Base-by-base conservation (phyloP, 1,139 yeast genomes). In the Taphrina wiesneri region DNA sequence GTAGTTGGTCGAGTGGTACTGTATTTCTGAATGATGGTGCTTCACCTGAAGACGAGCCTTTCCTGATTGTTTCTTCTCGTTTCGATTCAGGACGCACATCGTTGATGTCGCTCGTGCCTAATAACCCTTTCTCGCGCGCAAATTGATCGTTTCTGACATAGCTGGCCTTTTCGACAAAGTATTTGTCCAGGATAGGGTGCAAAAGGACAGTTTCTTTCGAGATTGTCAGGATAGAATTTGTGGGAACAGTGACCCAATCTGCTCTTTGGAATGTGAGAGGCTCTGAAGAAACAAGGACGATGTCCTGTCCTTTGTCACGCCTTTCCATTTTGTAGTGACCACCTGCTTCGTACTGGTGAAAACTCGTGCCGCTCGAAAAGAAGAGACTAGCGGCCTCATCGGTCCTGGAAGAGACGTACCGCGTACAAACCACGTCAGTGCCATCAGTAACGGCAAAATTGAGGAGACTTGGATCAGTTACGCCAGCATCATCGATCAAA, bases 391-490 rank as follows among this genome's bases (percentile, higher is more conserved):
- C 98, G 0, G 98, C 98, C 77, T 92, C 98, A 74, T 93, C 97
- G 0, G 90, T 87, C 72, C 83, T 84, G 5, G 97, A 90, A 0
- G 96, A 88, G 67, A 93, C 87, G 74, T 93, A 93, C 63, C 99
- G 80, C 23, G 96, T 86, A 1, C 90, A 91, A 11, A 92, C 95
- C 7, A 92, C 90, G n/a, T 89, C 82, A 62, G 84, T 83, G 9
- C 98, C 98, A 75, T 93, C 98, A 0, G 98, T 92, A 7, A 92
- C 91, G 0, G 99, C 99, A 76, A 93, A 90, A 75, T 93, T 93
- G 71, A 93, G 79, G 69, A 93, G 78, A 15, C 96, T 89, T 0
- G 99, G 99, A 73, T 92, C 98, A 4, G 74, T 75, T 0, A 71
- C 69, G 69, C 77, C 75, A 70, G 87, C 85, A 56, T 80, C 83